phyloP scores from a whole-genome alignment of 768 basidiomycete species.

The Leucocoprinus sp. region DNA sequence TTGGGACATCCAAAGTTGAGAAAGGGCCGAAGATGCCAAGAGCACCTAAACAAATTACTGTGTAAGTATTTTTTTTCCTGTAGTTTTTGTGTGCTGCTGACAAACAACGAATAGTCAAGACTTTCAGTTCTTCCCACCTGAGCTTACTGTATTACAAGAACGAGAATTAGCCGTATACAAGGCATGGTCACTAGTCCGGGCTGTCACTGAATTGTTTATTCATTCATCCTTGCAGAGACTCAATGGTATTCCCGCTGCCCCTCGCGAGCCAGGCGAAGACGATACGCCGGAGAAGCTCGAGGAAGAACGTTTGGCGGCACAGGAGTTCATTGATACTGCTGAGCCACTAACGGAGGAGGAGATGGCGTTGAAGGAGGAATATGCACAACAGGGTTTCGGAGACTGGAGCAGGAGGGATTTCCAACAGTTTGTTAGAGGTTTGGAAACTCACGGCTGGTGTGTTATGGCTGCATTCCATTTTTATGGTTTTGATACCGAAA shows the following conservation, averaged over 20 bases:
- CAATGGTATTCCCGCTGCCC: constrained; percentile 57
- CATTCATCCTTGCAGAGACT: constrained; percentile 33
- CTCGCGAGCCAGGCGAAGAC: constrained; percentile 62
- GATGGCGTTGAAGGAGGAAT: constrained; percentile 67
- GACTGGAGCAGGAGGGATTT: constrained; percentile 93
- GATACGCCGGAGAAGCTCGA: constrained; percentile 83
- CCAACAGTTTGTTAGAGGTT: constrained; percentile 77
- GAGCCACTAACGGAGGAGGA: constrained; percentile 91
- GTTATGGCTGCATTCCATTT: constrained; percentile 17
- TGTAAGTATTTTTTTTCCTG: constrained; percentile 39
- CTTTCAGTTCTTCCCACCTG: constrained; percentile 92
- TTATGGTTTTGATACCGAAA: neutral
- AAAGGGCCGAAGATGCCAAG: constrained; percentile 79
- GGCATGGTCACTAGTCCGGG: constrained; percentile 26
- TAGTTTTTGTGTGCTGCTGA: constrained; percentile 8
- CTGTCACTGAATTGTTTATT: neutral
- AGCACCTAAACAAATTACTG: constrained; percentile 79
- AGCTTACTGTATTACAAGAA: constrained; percentile 76
- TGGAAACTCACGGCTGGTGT: constrained; percentile 67
- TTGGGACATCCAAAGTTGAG: constrained; percentile 67
- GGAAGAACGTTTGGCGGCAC: constrained; percentile 68
- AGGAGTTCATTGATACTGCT: constrained; percentile 88
- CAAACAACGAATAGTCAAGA: constrained; percentile 54
- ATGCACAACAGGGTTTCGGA: constrained; percentile 72
- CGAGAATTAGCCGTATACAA: constrained; percentile 78